Evolutionary conservation across 139 green algal genomes (phyloP).

Genomic region (Desmodesmus armatus): DNA sequence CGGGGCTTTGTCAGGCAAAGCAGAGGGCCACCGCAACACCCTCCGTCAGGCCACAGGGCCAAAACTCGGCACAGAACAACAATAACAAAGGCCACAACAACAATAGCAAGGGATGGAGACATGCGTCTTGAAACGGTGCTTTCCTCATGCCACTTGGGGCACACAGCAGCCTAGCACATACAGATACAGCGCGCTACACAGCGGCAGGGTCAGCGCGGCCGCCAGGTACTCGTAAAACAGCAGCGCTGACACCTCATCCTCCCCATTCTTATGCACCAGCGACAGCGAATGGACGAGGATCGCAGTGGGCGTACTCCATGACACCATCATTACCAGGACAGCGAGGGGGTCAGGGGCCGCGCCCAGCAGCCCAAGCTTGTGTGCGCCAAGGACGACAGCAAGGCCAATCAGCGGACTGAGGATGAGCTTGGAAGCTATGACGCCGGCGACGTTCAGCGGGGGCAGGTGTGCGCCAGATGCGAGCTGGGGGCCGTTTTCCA

Average conservation of each 20-base stretch:
- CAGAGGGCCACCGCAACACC: too few relatives aligned
- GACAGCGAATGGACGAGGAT: slow-evolving; percentile 35
- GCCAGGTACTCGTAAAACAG: slow-evolving; percentile 44
- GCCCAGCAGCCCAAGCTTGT: neutral
- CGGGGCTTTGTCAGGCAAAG: too few relatives aligned
- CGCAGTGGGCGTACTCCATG: slow-evolving; percentile 21
- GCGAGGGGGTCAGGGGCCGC: slow-evolving; percentile 1
- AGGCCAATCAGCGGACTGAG: slow-evolving; percentile 19
- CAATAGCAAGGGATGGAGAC: too few relatives aligned
- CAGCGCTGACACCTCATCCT: slow-evolving; percentile 36
- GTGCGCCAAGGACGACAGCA: neutral
- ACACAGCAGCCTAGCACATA: slow-evolving; percentile 35
- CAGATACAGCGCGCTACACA: slow-evolving; percentile 19
- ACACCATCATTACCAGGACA: slow-evolving; percentile 36
- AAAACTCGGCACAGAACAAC: too few relatives aligned
- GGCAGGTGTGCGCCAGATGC: slow-evolving; percentile 17
- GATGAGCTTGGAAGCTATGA: slow-evolving; percentile 13
- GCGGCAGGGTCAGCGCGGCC: neutral
- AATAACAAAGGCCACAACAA: too few relatives aligned
- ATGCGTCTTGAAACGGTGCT: too few relatives aligned
- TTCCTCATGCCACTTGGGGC: neutral
- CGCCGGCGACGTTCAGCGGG: neutral
- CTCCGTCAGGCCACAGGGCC: too few relatives aligned
- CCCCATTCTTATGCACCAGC: neutral
- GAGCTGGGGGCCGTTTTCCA: neutral